These are phyloP conservation scores for Populus tremula DNA, from an alignment of 345 rosid genomes.

Conservation along the genomic window DNA sequence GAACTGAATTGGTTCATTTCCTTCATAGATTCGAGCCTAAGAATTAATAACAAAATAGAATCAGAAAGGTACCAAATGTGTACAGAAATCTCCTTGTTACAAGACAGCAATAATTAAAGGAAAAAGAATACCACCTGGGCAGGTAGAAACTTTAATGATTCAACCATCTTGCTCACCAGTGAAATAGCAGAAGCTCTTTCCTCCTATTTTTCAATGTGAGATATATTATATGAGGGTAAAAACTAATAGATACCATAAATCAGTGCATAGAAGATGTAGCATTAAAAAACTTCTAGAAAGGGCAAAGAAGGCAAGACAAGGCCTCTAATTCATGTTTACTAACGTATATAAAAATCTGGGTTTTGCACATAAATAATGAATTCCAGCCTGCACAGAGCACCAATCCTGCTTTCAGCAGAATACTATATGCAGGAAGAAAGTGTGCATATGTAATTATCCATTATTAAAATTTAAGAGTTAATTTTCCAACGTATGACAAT, in stretches of 20 bases:
- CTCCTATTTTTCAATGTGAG: not conserved
- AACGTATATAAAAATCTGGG: not conserved
- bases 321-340: not conserved
- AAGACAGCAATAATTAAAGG: not conserved
- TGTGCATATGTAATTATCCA: not conserved
- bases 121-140: conserved; percentile 57
- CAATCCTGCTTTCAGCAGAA: not conserved
- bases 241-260: not conserved
- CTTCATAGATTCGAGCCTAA: conserved; percentile 88
- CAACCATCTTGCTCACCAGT: conserved; percentile 81
- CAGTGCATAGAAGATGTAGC: not conserved
- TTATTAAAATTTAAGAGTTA: too few relatives aligned
- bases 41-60: conserved; percentile 20
- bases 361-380: not conserved
- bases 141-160: conserved; percentile 79
- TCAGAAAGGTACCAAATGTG: conserved; percentile 16
- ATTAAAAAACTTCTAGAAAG: not conserved
- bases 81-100: conserved; percentile 6
- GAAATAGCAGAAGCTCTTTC: conserved; percentile 41
- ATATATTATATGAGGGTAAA: not conserved
- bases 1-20: conserved; percentile 89
- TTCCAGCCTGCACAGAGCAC: not conserved
- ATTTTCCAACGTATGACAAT: not conserved
- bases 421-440: not conserved
- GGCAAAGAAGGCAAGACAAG: not conserved